Percentiles rank a stretch among this genome's conserved stretches.
Evolutionary conservation across 2,329 filamentous ascomycete species (phyloP).

Genomic region (Aspergillus sclerotialis): DNA sequence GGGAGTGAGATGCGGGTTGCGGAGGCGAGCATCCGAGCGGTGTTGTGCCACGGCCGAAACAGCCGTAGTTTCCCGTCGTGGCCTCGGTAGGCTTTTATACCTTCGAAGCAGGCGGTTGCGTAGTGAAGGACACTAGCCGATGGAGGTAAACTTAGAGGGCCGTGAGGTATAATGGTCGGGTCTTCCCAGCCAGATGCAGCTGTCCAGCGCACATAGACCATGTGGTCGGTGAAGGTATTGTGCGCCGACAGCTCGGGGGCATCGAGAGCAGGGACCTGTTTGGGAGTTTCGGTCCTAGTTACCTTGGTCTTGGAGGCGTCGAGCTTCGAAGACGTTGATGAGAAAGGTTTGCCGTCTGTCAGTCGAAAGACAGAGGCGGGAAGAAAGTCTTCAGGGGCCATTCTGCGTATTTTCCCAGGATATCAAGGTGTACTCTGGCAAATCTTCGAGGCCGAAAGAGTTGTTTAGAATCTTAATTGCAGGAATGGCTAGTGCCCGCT

Average conservation of each 20-base stretch:
- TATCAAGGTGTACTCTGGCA: too few species aligned
- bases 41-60: slow-evolving; percentile 65
- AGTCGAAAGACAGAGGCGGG: too few species aligned
- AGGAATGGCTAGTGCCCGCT: too few species aligned
- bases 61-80: slow-evolving; percentile 62
- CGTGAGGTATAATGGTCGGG: slow-evolving; percentile 66
- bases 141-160: slow-evolving; percentile 65
- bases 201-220: slow-evolving; percentile 65
- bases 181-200: slow-evolving; percentile 57
- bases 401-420: too few species aligned
- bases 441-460: too few species aligned
- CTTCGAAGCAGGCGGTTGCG: slow-evolving; percentile 80
- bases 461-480: too few species aligned
- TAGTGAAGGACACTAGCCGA: slow-evolving; percentile 73
- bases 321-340: too few species aligned
- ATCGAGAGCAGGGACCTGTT: background rate
- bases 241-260: background rate
- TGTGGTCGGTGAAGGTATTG: slow-evolving; percentile 65
- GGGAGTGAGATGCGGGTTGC: slow-evolving; percentile 63
- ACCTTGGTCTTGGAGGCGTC: too few species aligned
- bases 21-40: slow-evolving; percentile 49
- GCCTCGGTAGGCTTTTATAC: slow-evolving; percentile 62
- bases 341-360: too few species aligned
- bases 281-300: too few species aligned
- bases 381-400: too few species aligned